A percentile compares a stretch with the other conserved stretches of the same genome.
phyloP scores from a whole-genome alignment of 2,329 filamentous ascomycete species.

The Triangularia setosa region DNA sequence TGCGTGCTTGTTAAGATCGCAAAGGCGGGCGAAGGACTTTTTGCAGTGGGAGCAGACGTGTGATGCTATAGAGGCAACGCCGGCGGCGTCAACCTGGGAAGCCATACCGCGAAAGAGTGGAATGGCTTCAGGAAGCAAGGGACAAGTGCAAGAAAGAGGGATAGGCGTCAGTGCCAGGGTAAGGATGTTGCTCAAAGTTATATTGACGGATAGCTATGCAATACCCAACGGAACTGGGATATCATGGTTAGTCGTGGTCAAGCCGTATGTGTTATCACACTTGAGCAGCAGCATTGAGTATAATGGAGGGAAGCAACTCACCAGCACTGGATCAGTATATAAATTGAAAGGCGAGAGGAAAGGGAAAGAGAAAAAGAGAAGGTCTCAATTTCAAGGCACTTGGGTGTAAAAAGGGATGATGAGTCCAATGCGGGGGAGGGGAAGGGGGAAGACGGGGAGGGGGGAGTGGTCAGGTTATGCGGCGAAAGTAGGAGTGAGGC shows the following conservation, averaged over 20 bases:
- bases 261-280: neutral
- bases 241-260: neutral
- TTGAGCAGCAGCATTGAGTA: neutral
- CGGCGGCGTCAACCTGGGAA: conserved; percentile 8
- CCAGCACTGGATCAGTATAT: neutral
- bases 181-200: neutral
- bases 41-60: conserved; percentile 28
- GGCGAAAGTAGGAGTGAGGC: conserved; percentile 1
- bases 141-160: neutral
- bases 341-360: neutral
- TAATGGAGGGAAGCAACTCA: neutral
- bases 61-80: conserved; percentile 3
- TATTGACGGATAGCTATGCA: neutral
- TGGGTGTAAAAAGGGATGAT: neutral
- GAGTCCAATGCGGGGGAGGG: conserved; percentile 8
- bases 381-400: conserved; percentile 1
- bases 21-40: conserved; percentile 30
- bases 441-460: neutral
- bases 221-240: neutral
- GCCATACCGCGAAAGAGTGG: conserved; percentile 13
- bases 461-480: neutral
- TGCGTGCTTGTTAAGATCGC: conserved; percentile 60
- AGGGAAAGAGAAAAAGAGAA: neutral
- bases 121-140: neutral
- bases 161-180: neutral